Evolutionary conservation across 1,284 basidiomycete species (phyloP).

Genomic region (Ceratobasidium sp.): DNA sequence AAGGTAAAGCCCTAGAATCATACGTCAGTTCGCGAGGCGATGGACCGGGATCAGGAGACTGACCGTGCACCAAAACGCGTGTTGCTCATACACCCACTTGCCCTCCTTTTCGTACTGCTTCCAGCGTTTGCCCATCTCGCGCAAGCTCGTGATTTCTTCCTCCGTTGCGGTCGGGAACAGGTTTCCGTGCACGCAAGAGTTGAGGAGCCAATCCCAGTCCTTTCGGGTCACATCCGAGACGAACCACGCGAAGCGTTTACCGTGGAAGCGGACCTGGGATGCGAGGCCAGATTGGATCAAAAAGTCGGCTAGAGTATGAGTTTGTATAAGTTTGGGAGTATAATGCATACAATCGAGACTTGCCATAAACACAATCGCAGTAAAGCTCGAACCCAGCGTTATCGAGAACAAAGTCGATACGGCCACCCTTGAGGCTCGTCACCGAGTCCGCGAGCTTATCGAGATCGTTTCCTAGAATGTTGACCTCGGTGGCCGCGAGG

Average conservation of each 20-base stretch:
- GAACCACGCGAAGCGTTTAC: slow-evolving; percentile 91
- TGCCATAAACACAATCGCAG: slow-evolving; percentile 95
- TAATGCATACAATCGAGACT: slow-evolving; percentile 49
- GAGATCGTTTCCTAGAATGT: slow-evolving; percentile 89
- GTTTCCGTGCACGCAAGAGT: slow-evolving; percentile 86
- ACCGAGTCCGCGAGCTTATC: slow-evolving; percentile 83
- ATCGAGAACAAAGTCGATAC: slow-evolving; percentile 89
- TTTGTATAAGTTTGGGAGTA: neutral
- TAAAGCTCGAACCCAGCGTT: slow-evolving; percentile 95
- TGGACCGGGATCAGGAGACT: neutral
- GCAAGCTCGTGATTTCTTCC: slow-evolving; percentile 81
- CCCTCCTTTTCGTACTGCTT: slow-evolving; percentile 96
- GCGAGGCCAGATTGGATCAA: slow-evolving; percentile 92
- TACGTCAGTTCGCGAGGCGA: slow-evolving; percentile 46
- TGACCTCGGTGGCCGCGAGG: slow-evolving; percentile 95
- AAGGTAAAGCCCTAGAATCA: slow-evolving; percentile 66
- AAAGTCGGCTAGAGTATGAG: slow-evolving; percentile 69
- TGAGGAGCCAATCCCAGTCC: slow-evolving; percentile 95
- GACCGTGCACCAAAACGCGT: slow-evolving; percentile 90
- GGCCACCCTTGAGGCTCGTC: slow-evolving; percentile 76
- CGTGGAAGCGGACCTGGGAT: slow-evolving; percentile 88
- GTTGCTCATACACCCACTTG: slow-evolving; percentile 95
- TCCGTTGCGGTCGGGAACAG: slow-evolving; percentile 85
- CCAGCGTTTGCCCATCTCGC: slow-evolving; percentile 86
- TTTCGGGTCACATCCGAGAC: slow-evolving; percentile 96